phyloP scores from a whole-genome alignment of 306 rosid genomes.

The Inga oerstediana region DNA sequence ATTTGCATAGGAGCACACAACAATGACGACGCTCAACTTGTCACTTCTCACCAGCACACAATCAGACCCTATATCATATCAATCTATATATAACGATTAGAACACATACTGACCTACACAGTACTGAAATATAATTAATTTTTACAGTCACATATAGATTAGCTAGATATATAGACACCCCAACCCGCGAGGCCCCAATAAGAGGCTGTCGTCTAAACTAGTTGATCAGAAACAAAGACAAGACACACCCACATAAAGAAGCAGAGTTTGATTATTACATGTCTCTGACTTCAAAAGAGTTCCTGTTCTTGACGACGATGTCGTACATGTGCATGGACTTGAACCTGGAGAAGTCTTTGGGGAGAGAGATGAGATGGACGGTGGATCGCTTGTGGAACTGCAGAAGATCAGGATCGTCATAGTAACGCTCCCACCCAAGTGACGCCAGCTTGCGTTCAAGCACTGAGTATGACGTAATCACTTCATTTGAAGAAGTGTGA shows the following conservation, averaged over 20 bases:
- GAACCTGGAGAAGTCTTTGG: constrained; percentile 72
- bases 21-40: not conserved
- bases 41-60: not conserved
- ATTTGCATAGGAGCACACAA: constrained; percentile 29
- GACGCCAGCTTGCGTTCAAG: constrained; percentile 62
- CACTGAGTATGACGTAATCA: constrained; percentile 58
- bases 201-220: not conserved
- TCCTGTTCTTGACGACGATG: constrained; percentile 87
- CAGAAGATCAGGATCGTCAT: constrained; percentile 82
- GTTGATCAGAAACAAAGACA: not conserved
- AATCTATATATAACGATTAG: not conserved
- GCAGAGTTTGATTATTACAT: not conserved
- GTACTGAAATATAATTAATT: not conserved
- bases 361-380: constrained; percentile 86
- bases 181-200: not conserved
- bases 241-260: too few relatives aligned
- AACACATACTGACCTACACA: constrained; percentile 21
- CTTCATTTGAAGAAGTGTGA: constrained; percentile 64
- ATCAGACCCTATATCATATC: not conserved
- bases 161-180: not conserved
- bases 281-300: constrained; percentile 79
- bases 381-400: constrained; percentile 90
- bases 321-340: constrained; percentile 96
- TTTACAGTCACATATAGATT: constrained; percentile 14
- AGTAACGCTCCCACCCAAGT: constrained; percentile 91